Evolutionary conservation across 495 filamentous ascomycete genomes (phyloP), one percentile per base, ranked within the genome.

Genomic region (Friedmanniomyces simplex): DNA sequence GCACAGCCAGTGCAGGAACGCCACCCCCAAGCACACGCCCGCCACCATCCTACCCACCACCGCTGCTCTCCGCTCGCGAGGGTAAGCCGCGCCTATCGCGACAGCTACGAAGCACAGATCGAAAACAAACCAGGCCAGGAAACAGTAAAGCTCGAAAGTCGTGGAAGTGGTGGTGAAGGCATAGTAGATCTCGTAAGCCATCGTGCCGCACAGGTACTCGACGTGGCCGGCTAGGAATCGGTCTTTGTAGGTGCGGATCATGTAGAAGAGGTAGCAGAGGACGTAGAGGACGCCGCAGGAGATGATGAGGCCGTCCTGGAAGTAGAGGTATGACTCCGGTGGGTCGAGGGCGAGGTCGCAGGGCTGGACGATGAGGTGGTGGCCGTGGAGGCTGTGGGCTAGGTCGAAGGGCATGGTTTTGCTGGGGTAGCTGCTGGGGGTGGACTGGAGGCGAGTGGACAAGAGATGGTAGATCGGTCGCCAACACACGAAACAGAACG

Each of bases 191-290:
- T 60, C 57, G 43, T 55, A 60, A 4, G 58, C 52, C 52, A 61
- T 55, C 1, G 45, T 55, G 12, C 41, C 43, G 43, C 21, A 55
- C 50, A 63, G 16, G 30, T 60, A 46, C 41, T 55, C 42, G 45
- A 63, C 30, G 4, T 20, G 24, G 16, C 58, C 62, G 18, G 62
- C 59, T 22, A 50, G 6, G 20, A 3, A 2, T 21, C 57, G 46
- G 50, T 64, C 62, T 30, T 36, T 55, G 39, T 47, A 45, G 1
- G 61, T 60, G 2, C 58, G 32, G 2, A 37, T 52, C 42, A 54
- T 54, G 57, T 63, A 63, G 58, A 60, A 60, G 12, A 60, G 30
- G 47, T 63, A 63, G 57, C 60, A 63, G 1, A 63, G 60, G 4
- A 50, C 60, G 26, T 60, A 63, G 34, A 64, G 53, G 18, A 61